Conservation (phyloP, 805 yeast genomes). For the Candida maris region DNA sequence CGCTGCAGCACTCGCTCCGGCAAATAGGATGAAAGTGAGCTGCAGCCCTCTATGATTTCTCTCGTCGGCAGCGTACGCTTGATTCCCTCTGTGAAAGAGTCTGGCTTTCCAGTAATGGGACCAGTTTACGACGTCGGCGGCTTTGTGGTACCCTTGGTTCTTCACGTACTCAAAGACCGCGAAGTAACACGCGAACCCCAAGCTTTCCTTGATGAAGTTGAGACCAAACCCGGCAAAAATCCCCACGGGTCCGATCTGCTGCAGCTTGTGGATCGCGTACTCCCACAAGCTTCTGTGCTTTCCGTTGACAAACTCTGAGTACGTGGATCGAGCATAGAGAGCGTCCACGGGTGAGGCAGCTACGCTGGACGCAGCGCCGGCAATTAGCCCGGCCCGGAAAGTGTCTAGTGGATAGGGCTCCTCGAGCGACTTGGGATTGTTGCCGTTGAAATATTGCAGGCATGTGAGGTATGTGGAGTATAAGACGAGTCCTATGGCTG, state of each 20-base stretch:
- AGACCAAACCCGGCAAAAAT: slow-evolving; percentile 89
- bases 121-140: slow-evolving; percentile 42
- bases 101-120: slow-evolving; percentile 35
- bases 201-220: slow-evolving; percentile 69
- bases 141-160: slow-evolving; percentile 55
- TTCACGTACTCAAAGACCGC: slow-evolving; percentile 76
- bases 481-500: slow-evolving; percentile 81
- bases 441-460: slow-evolving; percentile 37
- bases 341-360: slow-evolving; percentile 96
- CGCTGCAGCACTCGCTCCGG: slow-evolving; percentile 86
- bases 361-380: slow-evolving; percentile 84
- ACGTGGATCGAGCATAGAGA: slow-evolving; percentile 73
- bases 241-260: slow-evolving; percentile 73
- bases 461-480: slow-evolving; percentile 76
- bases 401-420: slow-evolving; percentile 48
- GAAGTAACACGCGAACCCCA: slow-evolving; percentile 85
- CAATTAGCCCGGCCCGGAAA: slow-evolving; percentile 76
- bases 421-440: slow-evolving; percentile 18
- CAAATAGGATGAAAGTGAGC: slow-evolving; percentile 68
- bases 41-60: slow-evolving; percentile 45
- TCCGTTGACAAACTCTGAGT: slow-evolving; percentile 68
- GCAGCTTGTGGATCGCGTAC: slow-evolving; percentile 65
- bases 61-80: slow-evolving; percentile 17
- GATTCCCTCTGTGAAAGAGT: slow-evolving; percentile 16
- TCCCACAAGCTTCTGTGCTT: slow-evolving; percentile 70